Percentiles rank a stretch among this genome's conserved stretches.
These are phyloP conservation scores for Monilinia fructicola DNA, from an alignment of 2,329 filamentous ascomycete genomes.

Conservation along the genomic window DNA sequence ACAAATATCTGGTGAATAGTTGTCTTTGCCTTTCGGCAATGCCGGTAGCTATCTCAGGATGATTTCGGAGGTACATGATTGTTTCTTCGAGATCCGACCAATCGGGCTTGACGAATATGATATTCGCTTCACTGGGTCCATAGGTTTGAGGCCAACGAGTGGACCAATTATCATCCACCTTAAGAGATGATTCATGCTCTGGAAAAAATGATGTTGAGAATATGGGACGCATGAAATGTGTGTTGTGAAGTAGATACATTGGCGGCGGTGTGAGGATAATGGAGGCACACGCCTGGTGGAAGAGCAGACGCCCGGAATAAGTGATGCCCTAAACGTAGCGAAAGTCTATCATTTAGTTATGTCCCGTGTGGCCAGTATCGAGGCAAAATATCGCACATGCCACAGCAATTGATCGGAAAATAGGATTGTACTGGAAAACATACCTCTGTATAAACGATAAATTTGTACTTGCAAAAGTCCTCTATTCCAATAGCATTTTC, in stretches of 20 bases:
- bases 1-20: conserved; percentile 49
- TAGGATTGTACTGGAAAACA: background rate
- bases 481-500: conserved; percentile 52
- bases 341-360: background rate
- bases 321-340: conserved; percentile 45
- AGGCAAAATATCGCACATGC: background rate
- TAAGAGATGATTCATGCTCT: conserved; percentile 11
- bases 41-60: conserved; percentile 47
- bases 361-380: background rate
- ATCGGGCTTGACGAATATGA: conserved; percentile 52
- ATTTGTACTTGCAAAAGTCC: conserved; percentile 53
- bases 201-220: conserved; percentile 42
- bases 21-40: conserved; percentile 51
- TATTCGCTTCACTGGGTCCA: conserved; percentile 45
- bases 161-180: conserved; percentile 25
- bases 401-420: background rate
- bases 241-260: conserved; percentile 51
- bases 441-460: conserved; percentile 52
- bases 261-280: conserved; percentile 51
- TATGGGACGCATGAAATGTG: conserved; percentile 49
- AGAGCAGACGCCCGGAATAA: conserved; percentile 53
- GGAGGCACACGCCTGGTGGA: conserved; percentile 51
- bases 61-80: conserved; percentile 47
- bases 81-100: conserved; percentile 52
- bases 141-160: conserved; percentile 45